A percentile compares a stretch with the other conserved stretches of the same genome.
These are phyloP conservation scores for Pisolithus orientalis DNA, from an alignment of 768 basidiomycete genomes.

Conservation along the genomic window DNA sequence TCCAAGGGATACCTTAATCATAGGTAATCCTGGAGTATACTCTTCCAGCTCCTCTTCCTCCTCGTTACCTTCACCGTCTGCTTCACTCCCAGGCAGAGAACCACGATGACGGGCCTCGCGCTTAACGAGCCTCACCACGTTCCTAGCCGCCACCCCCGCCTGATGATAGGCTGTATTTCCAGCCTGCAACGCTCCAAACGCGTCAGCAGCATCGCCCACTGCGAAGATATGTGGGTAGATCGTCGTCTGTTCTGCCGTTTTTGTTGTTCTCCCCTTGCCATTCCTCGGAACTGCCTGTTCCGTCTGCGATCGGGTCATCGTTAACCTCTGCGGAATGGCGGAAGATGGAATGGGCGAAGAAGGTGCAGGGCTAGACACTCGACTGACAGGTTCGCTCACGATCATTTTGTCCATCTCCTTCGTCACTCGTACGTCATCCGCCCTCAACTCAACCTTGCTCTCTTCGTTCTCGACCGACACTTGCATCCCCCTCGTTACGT, in stretches of 20 bases:
- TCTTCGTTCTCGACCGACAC: constrained; percentile 15
- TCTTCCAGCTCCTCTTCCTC: constrained; percentile 27
- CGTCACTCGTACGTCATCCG: no score
- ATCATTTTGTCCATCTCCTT: no score
- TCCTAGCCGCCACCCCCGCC: constrained; percentile 47
- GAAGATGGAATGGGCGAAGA: no score
- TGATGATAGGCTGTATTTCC: constrained; percentile 53
- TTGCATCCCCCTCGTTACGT: constrained; percentile 49
- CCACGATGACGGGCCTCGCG: constrained; percentile 11
- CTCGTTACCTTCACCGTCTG: not conserved
- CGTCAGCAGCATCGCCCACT: constrained; percentile 58
- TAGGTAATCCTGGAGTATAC: constrained; percentile 42
- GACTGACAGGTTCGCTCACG: no score
- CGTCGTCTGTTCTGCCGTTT: constrained; percentile 7
- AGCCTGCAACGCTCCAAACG: constrained; percentile 57
- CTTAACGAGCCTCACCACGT: constrained; percentile 41
- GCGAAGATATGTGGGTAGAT: constrained; percentile 54
- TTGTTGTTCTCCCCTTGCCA: no score
- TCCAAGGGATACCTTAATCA: constrained; percentile 60
- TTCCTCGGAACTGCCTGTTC: no score
- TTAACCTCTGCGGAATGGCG: no score
- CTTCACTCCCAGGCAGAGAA: not conserved
- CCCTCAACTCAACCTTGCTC: not conserved
- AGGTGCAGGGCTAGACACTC: no score
- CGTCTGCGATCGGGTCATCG: no score